These are phyloP conservation scores for Phytophthora sansomeana DNA, from an alignment of 352 stramenopile genomes.

Conservation along the genomic window DNA sequence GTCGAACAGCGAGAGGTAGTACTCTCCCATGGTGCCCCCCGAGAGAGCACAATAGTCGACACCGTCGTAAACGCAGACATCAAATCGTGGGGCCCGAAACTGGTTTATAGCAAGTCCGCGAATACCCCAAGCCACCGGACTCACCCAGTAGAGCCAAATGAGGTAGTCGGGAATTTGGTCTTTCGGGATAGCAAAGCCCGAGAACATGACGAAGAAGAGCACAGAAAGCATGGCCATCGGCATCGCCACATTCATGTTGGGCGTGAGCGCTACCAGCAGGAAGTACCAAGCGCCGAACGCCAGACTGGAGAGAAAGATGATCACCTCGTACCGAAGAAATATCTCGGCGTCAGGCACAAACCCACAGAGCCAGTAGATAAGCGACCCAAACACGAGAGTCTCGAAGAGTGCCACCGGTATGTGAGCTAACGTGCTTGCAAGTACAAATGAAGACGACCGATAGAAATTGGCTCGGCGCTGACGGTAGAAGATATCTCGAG, in stretches of 20 bases:
- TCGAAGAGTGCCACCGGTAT: constrained; percentile 61
- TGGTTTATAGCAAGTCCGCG: constrained; percentile 46
- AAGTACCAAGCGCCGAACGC: constrained; percentile 58
- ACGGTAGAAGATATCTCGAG: constrained; percentile 62
- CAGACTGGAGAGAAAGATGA: constrained; percentile 59
- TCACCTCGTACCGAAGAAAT: constrained; percentile 52
- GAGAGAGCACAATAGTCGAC: constrained; percentile 40
- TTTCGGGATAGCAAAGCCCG: constrained; percentile 58
- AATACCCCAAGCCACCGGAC: constrained; percentile 51
- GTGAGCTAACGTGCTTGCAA: constrained; percentile 50
- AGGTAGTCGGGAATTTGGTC: constrained; percentile 56
- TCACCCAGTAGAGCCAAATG: constrained; percentile 54
- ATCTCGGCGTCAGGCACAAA: constrained; percentile 38
- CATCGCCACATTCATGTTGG: constrained; percentile 52
- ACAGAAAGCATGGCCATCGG: constrained; percentile 56
- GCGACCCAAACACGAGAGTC: constrained; percentile 74
- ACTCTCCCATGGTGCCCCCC: constrained; percentile 47
- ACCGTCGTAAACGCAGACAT: constrained; percentile 44
- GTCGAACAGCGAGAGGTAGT: constrained; percentile 48
- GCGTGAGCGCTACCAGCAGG: constrained; percentile 42
- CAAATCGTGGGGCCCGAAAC: constrained; percentile 43
- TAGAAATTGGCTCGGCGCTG: constrained; percentile 58
- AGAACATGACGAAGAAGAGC: constrained; percentile 58
- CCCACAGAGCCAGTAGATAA: constrained; percentile 87
- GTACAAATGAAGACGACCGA: constrained; percentile 72